These are phyloP conservation scores for Actinomortierella ambigua DNA, from an alignment of 371 early-diverging fungal genomes.

Conservation along the genomic window DNA sequence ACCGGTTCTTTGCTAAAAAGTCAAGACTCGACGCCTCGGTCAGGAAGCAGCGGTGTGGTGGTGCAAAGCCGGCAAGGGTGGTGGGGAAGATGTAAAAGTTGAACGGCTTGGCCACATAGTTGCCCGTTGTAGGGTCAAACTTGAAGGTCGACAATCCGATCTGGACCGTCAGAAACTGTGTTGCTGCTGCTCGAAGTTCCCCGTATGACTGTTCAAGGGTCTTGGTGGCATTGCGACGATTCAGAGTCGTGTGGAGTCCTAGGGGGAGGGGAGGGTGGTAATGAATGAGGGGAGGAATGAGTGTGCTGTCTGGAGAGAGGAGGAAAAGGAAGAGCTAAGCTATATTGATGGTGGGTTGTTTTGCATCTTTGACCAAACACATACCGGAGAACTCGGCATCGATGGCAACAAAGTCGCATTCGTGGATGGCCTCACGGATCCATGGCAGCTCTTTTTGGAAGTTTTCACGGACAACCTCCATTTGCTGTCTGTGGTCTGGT, in stretches of 20 bases:
- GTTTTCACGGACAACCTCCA: conserved; percentile 79
- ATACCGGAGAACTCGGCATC: conserved; percentile 88
- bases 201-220: conserved; percentile 37
- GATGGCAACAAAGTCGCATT: conserved; percentile 80
- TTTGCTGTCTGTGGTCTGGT: conserved; percentile 16
- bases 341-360: not conserved
- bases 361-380: not conserved
- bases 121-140: conserved; percentile 61
- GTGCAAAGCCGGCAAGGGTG: conserved; percentile 59
- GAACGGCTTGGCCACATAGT: conserved; percentile 83
- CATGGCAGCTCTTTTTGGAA: conserved; percentile 60
- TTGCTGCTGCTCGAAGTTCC: conserved; percentile 35
- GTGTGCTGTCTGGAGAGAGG: not conserved
- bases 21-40: conserved; percentile 77
- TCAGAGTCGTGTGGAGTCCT: conserved; percentile 39
- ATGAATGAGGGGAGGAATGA: not conserved
- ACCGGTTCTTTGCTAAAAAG: conserved; percentile 75
- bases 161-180: conserved; percentile 57
- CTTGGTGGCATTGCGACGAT: conserved; percentile 15
- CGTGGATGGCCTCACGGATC: conserved; percentile 69
- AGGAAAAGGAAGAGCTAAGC: too few species aligned
- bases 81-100: conserved; percentile 89
- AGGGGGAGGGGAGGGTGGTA: not conserved
- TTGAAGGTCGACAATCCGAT: conserved; percentile 83
- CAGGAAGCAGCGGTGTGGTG: conserved; percentile 67